Evolutionary conservation across 257 asterid genomes (phyloP).

Genomic region (Solanum lignicaule): DNA sequence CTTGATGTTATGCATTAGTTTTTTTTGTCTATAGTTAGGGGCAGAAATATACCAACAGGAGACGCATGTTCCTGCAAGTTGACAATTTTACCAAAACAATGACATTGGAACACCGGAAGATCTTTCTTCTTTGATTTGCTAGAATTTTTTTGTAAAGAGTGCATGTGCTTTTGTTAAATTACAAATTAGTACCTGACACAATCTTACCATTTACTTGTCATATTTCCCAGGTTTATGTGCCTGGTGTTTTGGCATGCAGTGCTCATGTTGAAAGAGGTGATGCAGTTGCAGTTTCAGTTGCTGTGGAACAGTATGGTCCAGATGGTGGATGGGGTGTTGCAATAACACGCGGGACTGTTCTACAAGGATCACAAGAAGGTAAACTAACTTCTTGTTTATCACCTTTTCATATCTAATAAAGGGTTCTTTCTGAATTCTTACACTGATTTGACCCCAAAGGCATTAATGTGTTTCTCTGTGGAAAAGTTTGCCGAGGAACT

Average conservation of each 20-base stretch:
- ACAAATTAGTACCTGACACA: neutral
- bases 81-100: neutral
- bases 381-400: slow-evolving; percentile 6
- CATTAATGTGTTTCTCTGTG: neutral
- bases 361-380: slow-evolving; percentile 76
- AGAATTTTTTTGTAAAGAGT: neutral
- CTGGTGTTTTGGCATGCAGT: slow-evolving; percentile 99
- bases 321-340: slow-evolving; percentile 91
- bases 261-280: slow-evolving; percentile 95
- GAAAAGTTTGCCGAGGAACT: neutral
- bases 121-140: neutral
- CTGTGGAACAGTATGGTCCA: slow-evolving; percentile 65
- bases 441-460: neutral
- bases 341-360: slow-evolving; percentile 83
- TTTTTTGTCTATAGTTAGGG: neutral
- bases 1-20: neutral
- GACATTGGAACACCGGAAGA: neutral
- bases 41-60: neutral
- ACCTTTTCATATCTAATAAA: neutral
- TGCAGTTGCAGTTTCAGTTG: slow-evolving; percentile 82
- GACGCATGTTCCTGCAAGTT: neutral
- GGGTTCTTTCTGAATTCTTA: neutral
- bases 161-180: neutral
- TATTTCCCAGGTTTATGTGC: slow-evolving; percentile 63
- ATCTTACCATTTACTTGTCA: neutral